Base-by-base conservation (phyloP, 2,329 filamentous ascomycete species). In the Cercospora sojina region DNA sequence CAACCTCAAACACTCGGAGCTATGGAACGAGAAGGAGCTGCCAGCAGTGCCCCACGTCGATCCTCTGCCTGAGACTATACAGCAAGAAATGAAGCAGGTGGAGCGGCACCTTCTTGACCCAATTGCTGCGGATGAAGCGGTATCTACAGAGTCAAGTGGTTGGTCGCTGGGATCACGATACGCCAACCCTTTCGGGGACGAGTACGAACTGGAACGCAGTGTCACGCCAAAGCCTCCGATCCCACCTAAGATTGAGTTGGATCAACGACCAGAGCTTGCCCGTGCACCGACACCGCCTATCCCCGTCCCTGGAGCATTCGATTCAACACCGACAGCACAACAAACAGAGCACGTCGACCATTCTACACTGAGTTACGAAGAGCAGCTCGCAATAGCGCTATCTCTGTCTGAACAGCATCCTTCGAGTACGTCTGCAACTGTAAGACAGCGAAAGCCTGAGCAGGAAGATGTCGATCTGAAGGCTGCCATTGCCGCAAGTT, bases 171-270 rank as follows among this genome's bases (percentile, higher is more conserved):
- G 82, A 16, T 75, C 81, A 27, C 73, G 73, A 4, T 78, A 78
- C 27, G 77, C 78, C 1, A 81, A 83, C 60, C 82, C 82, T 4
- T 84, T 84, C 69, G 74, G 77, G 13, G 81, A 84, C 65, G 79
- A 80, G 64, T 77, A 74, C 57, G 76, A 73, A 10, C 60, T 79
- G 27, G 75, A 77, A 16, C 18, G 69, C 67, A 23, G 83, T 80
- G 73, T 83, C 75, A 47, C 76, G 51, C 74, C 79, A 77, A 74
- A 85, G 67, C 67, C 79, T 77, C 69, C 84, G 71, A 74, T 82
- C 1, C 77, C 82, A 10, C 80, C 83, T 35, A 82, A 83, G 70
- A 76, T 79, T 41, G 74, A 78, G 29, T 64, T 80, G 5, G 74
- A 77, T 23, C 60, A 59, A 1, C 60, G 25, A 9, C 32, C 63